Percentiles rank a stretch among this genome's conserved stretches.
phyloP scores from a whole-genome alignment of 345 rosid genomes.

The Xanthoceras sorbifolium region DNA sequence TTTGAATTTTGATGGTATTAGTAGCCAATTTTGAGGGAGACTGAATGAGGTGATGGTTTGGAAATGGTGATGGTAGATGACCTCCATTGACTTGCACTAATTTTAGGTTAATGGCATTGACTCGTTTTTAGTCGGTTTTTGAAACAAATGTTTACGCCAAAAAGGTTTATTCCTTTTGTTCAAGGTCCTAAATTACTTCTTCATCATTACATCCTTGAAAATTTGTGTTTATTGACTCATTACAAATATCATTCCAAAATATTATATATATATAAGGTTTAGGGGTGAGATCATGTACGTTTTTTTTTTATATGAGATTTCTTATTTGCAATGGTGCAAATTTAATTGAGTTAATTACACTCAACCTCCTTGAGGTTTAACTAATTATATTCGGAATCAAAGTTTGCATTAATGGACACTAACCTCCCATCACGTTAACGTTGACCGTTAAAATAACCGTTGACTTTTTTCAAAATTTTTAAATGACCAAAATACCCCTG shows the following conservation, averaged over 20 bases:
- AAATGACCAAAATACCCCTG: too few relatives aligned
- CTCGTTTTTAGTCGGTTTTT: constrained; percentile 13
- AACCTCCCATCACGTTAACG: too few relatives aligned
- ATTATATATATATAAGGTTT: neutral
- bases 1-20: neutral
- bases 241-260: neutral
- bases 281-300: too few relatives aligned
- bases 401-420: too few relatives aligned
- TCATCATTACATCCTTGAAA: constrained; percentile 4
- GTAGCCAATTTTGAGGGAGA: neutral
- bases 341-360: too few relatives aligned
- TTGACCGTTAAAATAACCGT: too few relatives aligned
- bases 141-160: neutral
- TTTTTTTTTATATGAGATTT: too few relatives aligned
- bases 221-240: constrained; percentile 8
- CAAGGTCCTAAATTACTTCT: neutral
- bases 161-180: neutral
- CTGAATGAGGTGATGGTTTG: neutral
- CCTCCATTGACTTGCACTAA: constrained; percentile 28
- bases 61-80: constrained; percentile 17
- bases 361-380: too few relatives aligned
- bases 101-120: constrained; percentile 19
- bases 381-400: too few relatives aligned
- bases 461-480: too few relatives aligned
- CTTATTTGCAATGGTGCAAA: too few relatives aligned